Percentiles rank a stretch among this genome's conserved stretches.
Conservation (phyloP, 225 moss, liverwort and hornwort species). For the Pleurozium schreberi region DNA sequence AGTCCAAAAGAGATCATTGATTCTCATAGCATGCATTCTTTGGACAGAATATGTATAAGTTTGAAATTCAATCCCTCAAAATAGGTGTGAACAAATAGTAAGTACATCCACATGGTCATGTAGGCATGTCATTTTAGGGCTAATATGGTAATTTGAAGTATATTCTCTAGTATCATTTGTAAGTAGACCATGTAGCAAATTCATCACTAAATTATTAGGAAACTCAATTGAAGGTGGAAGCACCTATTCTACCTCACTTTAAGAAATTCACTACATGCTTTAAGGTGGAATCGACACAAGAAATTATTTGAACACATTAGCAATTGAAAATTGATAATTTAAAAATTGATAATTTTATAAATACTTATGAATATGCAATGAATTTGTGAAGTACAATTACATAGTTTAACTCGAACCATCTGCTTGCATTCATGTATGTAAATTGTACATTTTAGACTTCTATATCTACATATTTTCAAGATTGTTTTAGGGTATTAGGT, state of each 20-base stretch:
- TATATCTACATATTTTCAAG: not conserved
- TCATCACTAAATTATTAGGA: not conserved
- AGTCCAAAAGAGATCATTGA: too few relatives aligned
- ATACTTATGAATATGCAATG: not conserved
- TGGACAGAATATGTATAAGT: not conserved
- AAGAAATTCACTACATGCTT: not conserved
- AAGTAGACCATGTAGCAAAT: not conserved
- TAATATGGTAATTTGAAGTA: not conserved
- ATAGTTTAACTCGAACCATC: not conserved
- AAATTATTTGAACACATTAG: not conserved
- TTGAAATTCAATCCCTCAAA: not conserved
- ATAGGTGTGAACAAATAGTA: not conserved
- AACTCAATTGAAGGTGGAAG: too few relatives aligned
- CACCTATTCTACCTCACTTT: not conserved
- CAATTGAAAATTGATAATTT: not conserved
- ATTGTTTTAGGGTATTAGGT: not conserved
- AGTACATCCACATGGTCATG: not conserved
- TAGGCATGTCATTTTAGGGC: rapidly evolving
- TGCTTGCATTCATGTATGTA: not conserved
- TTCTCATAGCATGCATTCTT: too few relatives aligned
- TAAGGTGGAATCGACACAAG: not conserved
- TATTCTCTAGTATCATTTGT: not conserved
- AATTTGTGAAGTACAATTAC: not conserved
- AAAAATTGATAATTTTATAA: not conserved
- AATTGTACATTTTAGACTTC: not conserved